Percentiles rank a stretch among this genome's conserved stretches.
Conservation (phyloP, 2,329 filamentous ascomycete species). For the Metarhizium rileyi region DNA sequence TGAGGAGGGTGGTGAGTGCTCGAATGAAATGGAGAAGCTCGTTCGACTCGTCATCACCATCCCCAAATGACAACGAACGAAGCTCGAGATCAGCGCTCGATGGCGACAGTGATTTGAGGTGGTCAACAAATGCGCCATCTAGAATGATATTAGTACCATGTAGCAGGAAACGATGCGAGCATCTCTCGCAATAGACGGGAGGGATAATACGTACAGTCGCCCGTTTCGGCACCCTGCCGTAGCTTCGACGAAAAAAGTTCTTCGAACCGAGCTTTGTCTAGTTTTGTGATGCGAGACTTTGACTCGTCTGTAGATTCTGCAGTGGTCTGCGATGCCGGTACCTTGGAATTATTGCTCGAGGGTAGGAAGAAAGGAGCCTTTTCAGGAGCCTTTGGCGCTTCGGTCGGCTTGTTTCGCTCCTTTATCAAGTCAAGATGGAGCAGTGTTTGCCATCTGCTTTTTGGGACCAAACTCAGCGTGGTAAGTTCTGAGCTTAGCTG, state of each 20-base stretch:
- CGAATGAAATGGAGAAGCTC: constrained; percentile 73
- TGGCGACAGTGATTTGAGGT: constrained; percentile 73
- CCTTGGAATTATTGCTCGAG: constrained; percentile 40
- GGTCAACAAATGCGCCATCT: constrained; percentile 60
- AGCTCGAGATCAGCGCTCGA: constrained; percentile 86
- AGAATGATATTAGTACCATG: constrained; percentile 13
- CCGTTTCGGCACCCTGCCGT: constrained; percentile 39
- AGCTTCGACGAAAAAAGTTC: constrained; percentile 50
- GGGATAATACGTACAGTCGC: constrained; percentile 46
- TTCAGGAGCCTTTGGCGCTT: constrained; percentile 83
- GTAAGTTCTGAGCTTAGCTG: constrained; percentile 76
- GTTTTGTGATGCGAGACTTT: constrained; percentile 58
- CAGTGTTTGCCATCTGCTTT: constrained; percentile 87
- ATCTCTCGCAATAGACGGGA: neutral
- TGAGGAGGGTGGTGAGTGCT: constrained; percentile 65
- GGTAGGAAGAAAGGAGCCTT: constrained; percentile 95
- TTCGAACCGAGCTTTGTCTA: constrained; percentile 49
- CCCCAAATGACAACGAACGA: constrained; percentile 56
- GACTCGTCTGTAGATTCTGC: constrained; percentile 30
- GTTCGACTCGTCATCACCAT: constrained; percentile 40
- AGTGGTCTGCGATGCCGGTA: constrained; percentile 26
- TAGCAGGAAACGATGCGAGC: constrained; percentile 4
- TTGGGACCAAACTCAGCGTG: constrained; percentile 82
- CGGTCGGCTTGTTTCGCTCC: constrained; percentile 86
- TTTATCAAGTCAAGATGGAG: constrained; percentile 88